A percentile compares a stretch with the other conserved stretches of the same genome.
Conservation (phyloP, 2,329 filamentous ascomycete species). For the Xenosphaeropsis pyriputrescens region DNA sequence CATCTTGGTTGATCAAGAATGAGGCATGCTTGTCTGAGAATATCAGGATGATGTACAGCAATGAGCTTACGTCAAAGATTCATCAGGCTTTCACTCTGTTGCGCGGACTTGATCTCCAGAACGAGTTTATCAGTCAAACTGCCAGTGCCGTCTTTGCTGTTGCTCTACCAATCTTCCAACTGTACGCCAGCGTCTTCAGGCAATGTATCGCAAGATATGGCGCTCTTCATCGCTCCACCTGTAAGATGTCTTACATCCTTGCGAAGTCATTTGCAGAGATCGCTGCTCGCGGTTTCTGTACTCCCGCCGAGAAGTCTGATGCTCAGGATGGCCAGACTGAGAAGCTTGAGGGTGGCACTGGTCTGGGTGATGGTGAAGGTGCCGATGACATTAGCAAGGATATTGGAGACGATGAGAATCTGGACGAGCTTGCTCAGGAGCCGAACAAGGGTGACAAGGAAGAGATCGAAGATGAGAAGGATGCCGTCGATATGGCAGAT, state of each 20-base stretch:
- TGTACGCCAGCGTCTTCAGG: slow-evolving; percentile 51
- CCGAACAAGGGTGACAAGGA: slow-evolving; percentile 41
- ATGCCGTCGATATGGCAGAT: slow-evolving; percentile 83
- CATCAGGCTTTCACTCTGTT: slow-evolving; percentile 28
- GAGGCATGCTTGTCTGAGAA: slow-evolving; percentile 8
- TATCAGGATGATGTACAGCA: slow-evolving; percentile 14
- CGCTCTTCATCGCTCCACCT: slow-evolving; percentile 53
- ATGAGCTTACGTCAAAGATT: slow-evolving; percentile 19
- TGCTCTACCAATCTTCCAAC: slow-evolving; percentile 55
- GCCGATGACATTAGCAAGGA: slow-evolving; percentile 98
- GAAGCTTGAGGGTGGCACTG: slow-evolving; percentile 80
- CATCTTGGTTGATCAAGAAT: slow-evolving; percentile 42
- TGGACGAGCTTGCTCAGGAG: slow-evolving; percentile 83
- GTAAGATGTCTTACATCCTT: slow-evolving; percentile 62
- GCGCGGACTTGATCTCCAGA: slow-evolving; percentile 25
- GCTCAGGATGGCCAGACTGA: slow-evolving; percentile 56
- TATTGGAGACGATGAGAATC: slow-evolving; percentile 81
- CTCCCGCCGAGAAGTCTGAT: slow-evolving; percentile 66
- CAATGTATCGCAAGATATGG: slow-evolving; percentile 42
- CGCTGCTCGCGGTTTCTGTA: slow-evolving; percentile 78
- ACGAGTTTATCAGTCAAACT: slow-evolving; percentile 24
- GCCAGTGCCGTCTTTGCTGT: slow-evolving; percentile 43
- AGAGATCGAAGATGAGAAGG: slow-evolving; percentile 66
- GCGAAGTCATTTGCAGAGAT: slow-evolving; percentile 67
- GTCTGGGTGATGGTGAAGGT: slow-evolving; percentile 86